Base-by-base conservation (phyloP, 1,139 yeast species). In the Blastobotrys serpentis region DNA sequence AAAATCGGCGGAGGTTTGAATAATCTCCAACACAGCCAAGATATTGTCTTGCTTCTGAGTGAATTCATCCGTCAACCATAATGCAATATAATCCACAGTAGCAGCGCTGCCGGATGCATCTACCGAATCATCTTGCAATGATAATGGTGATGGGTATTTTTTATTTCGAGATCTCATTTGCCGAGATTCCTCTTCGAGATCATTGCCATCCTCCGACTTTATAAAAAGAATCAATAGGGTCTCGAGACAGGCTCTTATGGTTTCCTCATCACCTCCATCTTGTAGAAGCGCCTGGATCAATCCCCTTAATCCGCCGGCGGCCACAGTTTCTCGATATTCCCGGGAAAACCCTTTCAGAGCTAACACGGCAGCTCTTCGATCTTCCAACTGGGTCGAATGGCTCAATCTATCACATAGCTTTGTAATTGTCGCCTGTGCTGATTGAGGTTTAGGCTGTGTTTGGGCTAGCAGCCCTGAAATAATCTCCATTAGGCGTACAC, bases 1-100 rank as follows among this genome's bases (percentile, higher is more conserved):
- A 63, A 87, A 87, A 61, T 87, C 90, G 10, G 52, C 39, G 11
- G 71, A 72, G 29, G 76, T 75, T 44, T 78, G 78, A 22, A 82
- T 64, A 2, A 86, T 71, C 17, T 78, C 78, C 23, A 88, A 70
- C 43, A 89, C 67, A 3, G 79, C 67, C 19, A 76, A 73, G 39
- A 92, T 73, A 23, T 81, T 76, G 25, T 79, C 83, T 34, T 74
- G 67, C 42, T 68, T 65, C 59, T 64, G 94, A 1, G 92, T 86
- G 59, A 94, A 74, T 57, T 89, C 98, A 67, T 94, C 98, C 0
- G 98, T 89, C 37, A 94, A 85, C 96, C 97, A 90, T 53, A 89
- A 70, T 0, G 96, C 86, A 57, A 94, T 86, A 60, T 88, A 96
- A 33, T 33, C 38, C 4, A 33, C 38, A 14, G 38, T 4, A 10